phyloP scores from a whole-genome alignment of 202 grass and related monocot species.

The Zizania palustris region DNA sequence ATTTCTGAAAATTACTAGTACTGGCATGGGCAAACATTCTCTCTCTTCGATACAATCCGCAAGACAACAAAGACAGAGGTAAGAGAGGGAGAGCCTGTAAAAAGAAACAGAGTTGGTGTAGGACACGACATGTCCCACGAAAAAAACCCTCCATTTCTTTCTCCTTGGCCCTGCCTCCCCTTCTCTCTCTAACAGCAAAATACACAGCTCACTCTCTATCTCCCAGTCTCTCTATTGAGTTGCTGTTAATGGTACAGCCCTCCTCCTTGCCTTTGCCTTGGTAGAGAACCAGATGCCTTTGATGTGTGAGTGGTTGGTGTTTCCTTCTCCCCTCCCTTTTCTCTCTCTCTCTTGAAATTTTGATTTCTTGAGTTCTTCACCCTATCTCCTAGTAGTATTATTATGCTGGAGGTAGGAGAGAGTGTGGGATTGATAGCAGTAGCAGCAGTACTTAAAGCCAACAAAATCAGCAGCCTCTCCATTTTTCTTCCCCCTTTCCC shows the following conservation, averaged over 20 bases:
- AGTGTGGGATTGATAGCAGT: constrained; percentile 34
- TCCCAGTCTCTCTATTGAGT: constrained; percentile 22
- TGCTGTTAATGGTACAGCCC: constrained; percentile 59
- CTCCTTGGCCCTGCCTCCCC: neutral
- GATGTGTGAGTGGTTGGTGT: constrained; percentile 74
- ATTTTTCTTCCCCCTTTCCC: neutral
- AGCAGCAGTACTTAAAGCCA: constrained; percentile 3
- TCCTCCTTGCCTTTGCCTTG: constrained; percentile 54
- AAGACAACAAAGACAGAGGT: constrained; percentile 20
- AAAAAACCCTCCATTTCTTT: constrained; percentile 27
- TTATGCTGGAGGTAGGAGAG: constrained; percentile 31
- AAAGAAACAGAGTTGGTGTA: constrained; percentile 52
- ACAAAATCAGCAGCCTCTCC: constrained; percentile 6
- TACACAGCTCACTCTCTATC: constrained; percentile 16
- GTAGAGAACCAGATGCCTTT: constrained; percentile 85
- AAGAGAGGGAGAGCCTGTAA: constrained; percentile 7
- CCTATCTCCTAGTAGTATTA: constrained; percentile 5
- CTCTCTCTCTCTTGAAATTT: neutral
- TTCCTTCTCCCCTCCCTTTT: constrained; percentile 38
- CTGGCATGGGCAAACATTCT: neutral
- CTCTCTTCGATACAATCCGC: constrained; percentile 5
- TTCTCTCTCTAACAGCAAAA: constrained; percentile 44
- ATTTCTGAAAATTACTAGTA: neutral
- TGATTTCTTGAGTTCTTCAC: constrained; percentile 14
- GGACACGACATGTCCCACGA: constrained; percentile 62